Percentiles rank a stretch among this genome's conserved stretches.
These are phyloP conservation scores for Breviolum minutum DNA, from an alignment of 73 alveolate species.

Conservation along the genomic window DNA sequence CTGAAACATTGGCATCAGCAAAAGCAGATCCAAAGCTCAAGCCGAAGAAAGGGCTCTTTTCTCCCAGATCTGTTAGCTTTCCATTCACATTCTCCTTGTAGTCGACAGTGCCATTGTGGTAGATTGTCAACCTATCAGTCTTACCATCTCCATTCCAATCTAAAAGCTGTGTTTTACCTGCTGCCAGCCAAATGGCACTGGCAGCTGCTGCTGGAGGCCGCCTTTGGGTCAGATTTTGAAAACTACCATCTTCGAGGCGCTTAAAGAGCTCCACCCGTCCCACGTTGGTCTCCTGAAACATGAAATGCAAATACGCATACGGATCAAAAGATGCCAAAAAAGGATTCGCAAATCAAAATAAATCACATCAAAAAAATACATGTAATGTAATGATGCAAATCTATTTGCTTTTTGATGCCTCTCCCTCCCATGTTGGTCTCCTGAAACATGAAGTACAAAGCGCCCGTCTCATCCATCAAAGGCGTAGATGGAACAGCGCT, in stretches of 20 bases:
- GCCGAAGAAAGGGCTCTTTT: neutral
- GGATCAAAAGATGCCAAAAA: neutral
- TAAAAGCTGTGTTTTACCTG: conserved; percentile 5
- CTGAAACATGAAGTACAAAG: conserved; percentile 37
- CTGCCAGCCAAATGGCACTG: conserved; percentile 40
- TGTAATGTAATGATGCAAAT: no score
- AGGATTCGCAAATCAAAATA: neutral
- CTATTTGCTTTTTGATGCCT: no score
- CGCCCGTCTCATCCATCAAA: conserved; percentile 5
- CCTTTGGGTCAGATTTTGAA: conserved; percentile 1
- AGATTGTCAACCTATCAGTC: conserved; percentile 29
- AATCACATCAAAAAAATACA: no score
- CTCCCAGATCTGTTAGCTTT: conserved; percentile 29
- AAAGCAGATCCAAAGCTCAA: conserved; percentile 24
- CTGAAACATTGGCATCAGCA: conserved; percentile 63
- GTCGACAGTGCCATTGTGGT: conserved; percentile 55
- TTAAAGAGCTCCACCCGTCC: conserved; percentile 47
- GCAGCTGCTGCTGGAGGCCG: conserved; percentile 45
- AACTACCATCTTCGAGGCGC: conserved; percentile 39
- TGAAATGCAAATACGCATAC: neutral
- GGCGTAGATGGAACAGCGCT: conserved; percentile 54
- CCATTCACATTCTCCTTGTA: conserved; percentile 51
- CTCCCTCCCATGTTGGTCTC: conserved; percentile 38
- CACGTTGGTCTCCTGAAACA: conserved; percentile 57
- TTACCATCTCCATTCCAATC: conserved; percentile 71